A percentile compares a stretch with the other conserved stretches of the same genome.
phyloP scores from a whole-genome alignment of 768 basidiomycete genomes.

The Pholiota molesta region DNA sequence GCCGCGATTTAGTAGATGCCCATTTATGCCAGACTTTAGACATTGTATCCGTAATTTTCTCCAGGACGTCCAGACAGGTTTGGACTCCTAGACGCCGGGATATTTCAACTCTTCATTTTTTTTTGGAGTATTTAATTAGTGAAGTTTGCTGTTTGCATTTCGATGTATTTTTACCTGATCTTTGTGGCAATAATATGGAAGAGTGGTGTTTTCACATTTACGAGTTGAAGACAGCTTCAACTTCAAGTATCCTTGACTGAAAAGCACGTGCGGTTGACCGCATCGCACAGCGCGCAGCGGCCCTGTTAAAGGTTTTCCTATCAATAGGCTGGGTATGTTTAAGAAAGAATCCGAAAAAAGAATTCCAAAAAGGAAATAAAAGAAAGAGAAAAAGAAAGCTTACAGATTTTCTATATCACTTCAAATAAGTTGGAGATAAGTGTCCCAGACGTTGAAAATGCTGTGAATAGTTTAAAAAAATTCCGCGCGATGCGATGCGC shows the following conservation, averaged over 20 bases:
- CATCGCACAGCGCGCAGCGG: not conserved
- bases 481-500: too few species aligned
- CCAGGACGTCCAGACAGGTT: constrained; percentile 18
- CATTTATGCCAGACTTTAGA: constrained; percentile 3
- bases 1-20: constrained; percentile 22
- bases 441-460: too few species aligned
- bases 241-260: too few species aligned
- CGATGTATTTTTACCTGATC: constrained; percentile 24
- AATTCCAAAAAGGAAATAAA: too few species aligned
- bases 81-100: constrained; percentile 3
- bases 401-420: too few species aligned
- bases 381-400: too few species aligned
- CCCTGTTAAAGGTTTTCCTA: too few species aligned
- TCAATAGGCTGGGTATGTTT: too few species aligned
- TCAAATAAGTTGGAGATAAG: too few species aligned
- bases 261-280: not conserved
- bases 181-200: constrained; percentile 23
- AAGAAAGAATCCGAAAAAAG: too few species aligned
- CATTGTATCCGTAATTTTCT: constrained; percentile 14
- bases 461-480: too few species aligned
- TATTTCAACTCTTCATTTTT: not conserved
- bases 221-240: too few species aligned
- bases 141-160: constrained; percentile 21
- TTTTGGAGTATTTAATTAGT: not conserved
- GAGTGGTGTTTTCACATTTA: constrained; percentile 23